phyloP scores from a whole-genome alignment of 2,329 filamentous ascomycete genomes.

The Fusarium citri region DNA sequence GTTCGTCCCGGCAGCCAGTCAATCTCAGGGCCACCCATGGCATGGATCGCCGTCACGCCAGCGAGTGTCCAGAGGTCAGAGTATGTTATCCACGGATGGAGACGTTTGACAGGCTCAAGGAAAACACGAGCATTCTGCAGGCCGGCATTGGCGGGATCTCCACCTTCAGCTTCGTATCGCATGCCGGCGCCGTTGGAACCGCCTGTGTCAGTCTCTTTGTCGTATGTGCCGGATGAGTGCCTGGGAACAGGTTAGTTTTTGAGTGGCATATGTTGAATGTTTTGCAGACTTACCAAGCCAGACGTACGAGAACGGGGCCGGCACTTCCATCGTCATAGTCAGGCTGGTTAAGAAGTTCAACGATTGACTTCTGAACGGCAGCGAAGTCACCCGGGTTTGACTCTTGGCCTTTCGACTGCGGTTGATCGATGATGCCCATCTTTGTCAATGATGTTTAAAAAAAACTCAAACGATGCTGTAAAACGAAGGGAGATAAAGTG shows the following conservation, averaged over 20 bases:
- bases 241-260: neutral
- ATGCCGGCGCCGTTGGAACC: constrained; percentile 14
- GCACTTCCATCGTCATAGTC: constrained; percentile 14
- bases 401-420: neutral
- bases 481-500: neutral
- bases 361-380: neutral
- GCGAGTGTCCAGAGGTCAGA: constrained; percentile 13
- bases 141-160: constrained; percentile 13
- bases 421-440: neutral
- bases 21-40: neutral
- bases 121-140: constrained; percentile 15
- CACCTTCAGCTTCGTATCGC: constrained; percentile 16
- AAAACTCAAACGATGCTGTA: neutral
- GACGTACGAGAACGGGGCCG: constrained; percentile 11
- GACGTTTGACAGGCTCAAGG: constrained; percentile 9
- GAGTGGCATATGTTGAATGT: fast-evolving
- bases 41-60: neutral
- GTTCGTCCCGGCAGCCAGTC: constrained; percentile 13
- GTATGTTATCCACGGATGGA: constrained; percentile 13
- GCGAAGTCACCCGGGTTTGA: neutral
- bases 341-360: neutral
- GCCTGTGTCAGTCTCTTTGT: constrained; percentile 1
- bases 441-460: neutral
- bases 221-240: constrained; percentile 17
- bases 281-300: neutral